Percentiles rank a stretch among this genome's conserved stretches.
Evolutionary conservation across 2,329 filamentous ascomycete species (phyloP).

Genomic region (Alternaria ventricosa): DNA sequence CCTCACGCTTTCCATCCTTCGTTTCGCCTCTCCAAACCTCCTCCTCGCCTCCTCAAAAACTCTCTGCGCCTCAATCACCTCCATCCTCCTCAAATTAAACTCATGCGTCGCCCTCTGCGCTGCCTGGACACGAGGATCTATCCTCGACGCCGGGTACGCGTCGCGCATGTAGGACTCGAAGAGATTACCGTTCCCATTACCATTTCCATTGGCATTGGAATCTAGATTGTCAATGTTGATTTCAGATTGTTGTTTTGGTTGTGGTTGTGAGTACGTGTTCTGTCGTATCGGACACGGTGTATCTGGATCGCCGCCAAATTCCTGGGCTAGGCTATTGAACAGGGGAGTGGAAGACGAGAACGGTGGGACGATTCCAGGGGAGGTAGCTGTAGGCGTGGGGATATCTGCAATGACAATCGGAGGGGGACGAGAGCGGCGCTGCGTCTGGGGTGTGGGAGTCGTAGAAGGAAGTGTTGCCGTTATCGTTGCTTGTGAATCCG

Average conservation of each 20-base stretch:
- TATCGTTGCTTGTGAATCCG: neutral
- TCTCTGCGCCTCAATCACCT: constrained; percentile 3
- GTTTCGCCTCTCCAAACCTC: constrained; percentile 6
- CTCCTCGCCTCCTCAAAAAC: constrained; percentile 1
- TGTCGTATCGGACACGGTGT: neutral
- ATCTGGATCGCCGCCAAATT: neutral
- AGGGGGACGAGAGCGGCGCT: neutral
- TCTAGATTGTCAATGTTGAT: too few species aligned
- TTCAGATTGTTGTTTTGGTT: too few species aligned
- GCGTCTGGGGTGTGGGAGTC: neutral
- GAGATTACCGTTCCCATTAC: too few species aligned
- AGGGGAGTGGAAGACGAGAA: neutral
- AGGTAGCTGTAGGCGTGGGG: neutral
- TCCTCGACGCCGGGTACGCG: neutral
- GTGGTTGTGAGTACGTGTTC: neutral
- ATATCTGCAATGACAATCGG: neutral
- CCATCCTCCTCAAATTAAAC: constrained; percentile 7
- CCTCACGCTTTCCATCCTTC: constrained; percentile 7
- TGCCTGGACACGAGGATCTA: neutral
- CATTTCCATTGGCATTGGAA: too few species aligned
- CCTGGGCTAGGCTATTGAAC: neutral
- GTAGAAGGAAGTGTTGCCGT: neutral
- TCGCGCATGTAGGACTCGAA: neutral
- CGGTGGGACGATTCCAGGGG: neutral
- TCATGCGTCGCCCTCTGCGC: constrained; percentile 11